Evolutionary conservation across 2,329 filamentous ascomycete species (phyloP), one percentile per base, ranked within the genome.

Genomic region (Fusarium sp.): DNA sequence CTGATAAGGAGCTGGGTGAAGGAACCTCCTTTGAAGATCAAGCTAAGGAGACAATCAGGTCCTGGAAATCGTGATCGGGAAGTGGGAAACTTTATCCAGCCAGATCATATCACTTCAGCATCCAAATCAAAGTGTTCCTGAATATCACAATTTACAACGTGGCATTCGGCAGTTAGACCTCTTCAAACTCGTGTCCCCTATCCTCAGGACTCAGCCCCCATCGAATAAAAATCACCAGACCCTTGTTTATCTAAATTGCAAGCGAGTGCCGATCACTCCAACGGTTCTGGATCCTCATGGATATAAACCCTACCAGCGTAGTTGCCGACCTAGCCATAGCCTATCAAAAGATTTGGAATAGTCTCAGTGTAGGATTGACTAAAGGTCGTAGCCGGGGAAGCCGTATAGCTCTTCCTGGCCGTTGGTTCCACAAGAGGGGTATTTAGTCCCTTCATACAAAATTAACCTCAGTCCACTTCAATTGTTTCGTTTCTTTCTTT

Each of bases 191-290:
- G 18, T 17, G n/a, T 50, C 44, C 47, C 30, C 54, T 62, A n/a
- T 62, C 12, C 20, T 32, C 11, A 20, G 55, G 38, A 50, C 26
- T 7, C 20, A 42, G 15, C 24, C n/a, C n/a, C 28, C 12, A 42
- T 66, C 66, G 41, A 66, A 59, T 70, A 44, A 24, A 44, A 22
- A 28, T 1, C 8, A 6, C 2, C 4, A 41, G 13, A 45, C 38
- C 57, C 58, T 24, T 47, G 47, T 34, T 22, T 5, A 11, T 26
- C 39, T 24, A 62, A 39, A 36, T 56, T 36, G 8, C 30, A 70
- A 59, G 51, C 66, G 66, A 70, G 20, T 24, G 67, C 24, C 66
- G 66, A 70, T 70, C 67, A 15, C 39, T 55, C 67, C 66, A 70
- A 50, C 59, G 66, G 51, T 48, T 66, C 26, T 70, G 67, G 67